Evolutionary conservation across 768 basidiomycete genomes (phyloP).

Genomic region (Trametes punicea): DNA sequence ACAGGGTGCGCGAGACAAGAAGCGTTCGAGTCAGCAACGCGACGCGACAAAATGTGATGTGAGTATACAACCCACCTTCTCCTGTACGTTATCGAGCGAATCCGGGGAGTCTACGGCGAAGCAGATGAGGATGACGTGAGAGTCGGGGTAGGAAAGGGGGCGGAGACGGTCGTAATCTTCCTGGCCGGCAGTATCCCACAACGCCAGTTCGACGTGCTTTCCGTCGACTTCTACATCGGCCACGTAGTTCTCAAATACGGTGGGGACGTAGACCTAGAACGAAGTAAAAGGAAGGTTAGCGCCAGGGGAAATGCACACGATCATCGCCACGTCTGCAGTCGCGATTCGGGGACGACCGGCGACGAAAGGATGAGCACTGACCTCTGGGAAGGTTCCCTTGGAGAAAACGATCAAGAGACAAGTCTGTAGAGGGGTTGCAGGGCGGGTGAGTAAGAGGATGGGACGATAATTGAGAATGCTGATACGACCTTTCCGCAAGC

Average conservation of each 20-base stretch:
- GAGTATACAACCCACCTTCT: slow-evolving; percentile 68
- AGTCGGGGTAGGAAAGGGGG: slow-evolving; percentile 97
- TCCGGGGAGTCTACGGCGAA: slow-evolving; percentile 98
- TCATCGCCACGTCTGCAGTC: slow-evolving; percentile 12
- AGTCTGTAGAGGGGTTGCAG: slow-evolving; percentile 47
- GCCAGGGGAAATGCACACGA: slow-evolving; percentile 12
- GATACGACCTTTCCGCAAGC: slow-evolving; percentile 83
- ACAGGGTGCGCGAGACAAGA: background rate
- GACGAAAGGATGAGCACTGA: slow-evolving; percentile 33
- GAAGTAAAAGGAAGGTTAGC: background rate
- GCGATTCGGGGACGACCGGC: background rate
- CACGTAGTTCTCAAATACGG: slow-evolving; percentile 99
- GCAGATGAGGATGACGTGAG: slow-evolving; percentile 99
- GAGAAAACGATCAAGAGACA: slow-evolving; percentile 95
- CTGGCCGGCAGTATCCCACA: slow-evolving; percentile 99
- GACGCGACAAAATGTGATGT: background rate
- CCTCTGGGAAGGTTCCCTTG: slow-evolving; percentile 96
- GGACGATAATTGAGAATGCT: slow-evolving; percentile 9
- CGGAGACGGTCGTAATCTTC: slow-evolving; percentile 99
- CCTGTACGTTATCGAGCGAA: slow-evolving; percentile 98
- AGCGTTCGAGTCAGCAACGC: background rate
- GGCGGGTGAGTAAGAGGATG: slow-evolving; percentile 13
- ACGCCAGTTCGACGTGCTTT: slow-evolving; percentile 95
- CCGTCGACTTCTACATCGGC: slow-evolving; percentile 98
- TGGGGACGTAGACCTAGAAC: slow-evolving; percentile 93